These are phyloP conservation scores for Lichtheimia corymbifera DNA, from an alignment of 371 early-diverging fungal species.

Conservation along the genomic window DNA sequence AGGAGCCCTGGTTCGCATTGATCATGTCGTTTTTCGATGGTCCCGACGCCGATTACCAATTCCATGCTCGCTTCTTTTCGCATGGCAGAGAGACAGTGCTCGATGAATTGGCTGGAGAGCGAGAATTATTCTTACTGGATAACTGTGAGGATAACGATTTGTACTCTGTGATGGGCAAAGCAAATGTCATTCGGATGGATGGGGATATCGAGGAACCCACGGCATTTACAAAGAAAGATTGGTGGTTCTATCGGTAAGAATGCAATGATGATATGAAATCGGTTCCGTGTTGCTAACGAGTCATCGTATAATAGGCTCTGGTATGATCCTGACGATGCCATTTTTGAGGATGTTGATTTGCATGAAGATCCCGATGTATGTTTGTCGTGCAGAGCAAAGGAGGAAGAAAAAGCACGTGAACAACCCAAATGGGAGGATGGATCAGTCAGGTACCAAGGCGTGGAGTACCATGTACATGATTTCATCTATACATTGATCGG, in stretches of 20 bases:
- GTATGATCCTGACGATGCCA: slow-evolving; percentile 41
- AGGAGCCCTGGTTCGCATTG: slow-evolving; percentile 27
- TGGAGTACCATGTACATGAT: slow-evolving; percentile 48
- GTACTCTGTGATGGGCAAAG: slow-evolving; percentile 37
- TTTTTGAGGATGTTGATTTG: slow-evolving; percentile 39
- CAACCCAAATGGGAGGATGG: neutral
- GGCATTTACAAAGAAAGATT: slow-evolving; percentile 18
- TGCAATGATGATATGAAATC: neutral
- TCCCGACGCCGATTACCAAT: slow-evolving; percentile 7
- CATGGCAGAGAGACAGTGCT: slow-evolving; percentile 54
- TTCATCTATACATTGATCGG: slow-evolving; percentile 44
- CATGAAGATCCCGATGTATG: slow-evolving; percentile 26
- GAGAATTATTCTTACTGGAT: slow-evolving; percentile 54
- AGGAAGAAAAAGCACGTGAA: neutral
- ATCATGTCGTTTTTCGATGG: slow-evolving; percentile 27
- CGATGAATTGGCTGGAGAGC: slow-evolving; percentile 43
- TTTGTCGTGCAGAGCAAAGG: slow-evolving; percentile 23
- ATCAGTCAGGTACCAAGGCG: slow-evolving; percentile 20
- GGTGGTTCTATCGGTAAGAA: slow-evolving; percentile 28
- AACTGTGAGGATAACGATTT: slow-evolving; percentile 41
- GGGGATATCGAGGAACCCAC: slow-evolving; percentile 29
- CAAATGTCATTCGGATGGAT: slow-evolving; percentile 30
- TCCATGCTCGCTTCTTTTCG: slow-evolving; percentile 47
- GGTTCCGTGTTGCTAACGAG: neutral
- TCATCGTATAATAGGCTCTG: slow-evolving; percentile 23